A percentile compares a stretch with the other conserved stretches of the same genome.
These are phyloP conservation scores for Lasiosphaeria ovina DNA, from an alignment of 495 filamentous ascomycete genomes.

Conservation along the genomic window DNA sequence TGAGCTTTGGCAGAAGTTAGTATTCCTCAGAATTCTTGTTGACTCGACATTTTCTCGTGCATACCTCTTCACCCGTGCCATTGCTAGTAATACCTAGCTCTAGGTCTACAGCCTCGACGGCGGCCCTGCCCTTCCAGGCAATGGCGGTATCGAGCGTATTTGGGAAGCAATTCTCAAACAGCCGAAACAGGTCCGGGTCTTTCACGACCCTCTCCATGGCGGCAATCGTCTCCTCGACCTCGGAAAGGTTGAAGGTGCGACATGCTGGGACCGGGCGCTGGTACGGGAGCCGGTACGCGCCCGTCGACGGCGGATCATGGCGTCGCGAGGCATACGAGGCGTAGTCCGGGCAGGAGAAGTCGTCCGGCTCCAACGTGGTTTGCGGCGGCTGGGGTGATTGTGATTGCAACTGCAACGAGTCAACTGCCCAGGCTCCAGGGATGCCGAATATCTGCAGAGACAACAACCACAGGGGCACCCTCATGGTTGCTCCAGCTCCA, in stretches of 20 bases:
- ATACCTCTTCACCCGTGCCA: neutral
- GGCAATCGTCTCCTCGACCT: constrained; percentile 52
- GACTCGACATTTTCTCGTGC: neutral
- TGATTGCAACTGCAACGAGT: neutral
- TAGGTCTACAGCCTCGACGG: neutral
- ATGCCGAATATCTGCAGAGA: too few species aligned
- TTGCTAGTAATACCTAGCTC: constrained; percentile 16
- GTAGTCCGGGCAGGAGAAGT: constrained; percentile 52
- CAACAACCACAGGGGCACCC: neutral
- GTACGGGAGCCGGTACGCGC: constrained; percentile 49
- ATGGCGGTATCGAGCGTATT: constrained; percentile 70
- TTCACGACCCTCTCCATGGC: constrained; percentile 48
- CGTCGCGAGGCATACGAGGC: constrained; percentile 41
- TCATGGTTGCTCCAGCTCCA: neutral
- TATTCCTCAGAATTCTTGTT: neutral
- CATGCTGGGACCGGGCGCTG: constrained; percentile 56
- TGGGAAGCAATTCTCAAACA: constrained; percentile 65
- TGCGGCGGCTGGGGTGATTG: neutral
- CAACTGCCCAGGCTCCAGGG: neutral
- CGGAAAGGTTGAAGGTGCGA: constrained; percentile 56
- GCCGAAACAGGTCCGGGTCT: constrained; percentile 63
- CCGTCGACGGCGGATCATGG: constrained; percentile 46
- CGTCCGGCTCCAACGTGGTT: neutral
- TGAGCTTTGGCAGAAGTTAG: constrained; percentile 31
- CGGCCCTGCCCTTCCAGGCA: constrained; percentile 58